Evolutionary conservation across 192 early-diverging fungal species (phyloP), one percentile per base, ranked within the genome.

Genomic region (Gigaspora rosea): DNA sequence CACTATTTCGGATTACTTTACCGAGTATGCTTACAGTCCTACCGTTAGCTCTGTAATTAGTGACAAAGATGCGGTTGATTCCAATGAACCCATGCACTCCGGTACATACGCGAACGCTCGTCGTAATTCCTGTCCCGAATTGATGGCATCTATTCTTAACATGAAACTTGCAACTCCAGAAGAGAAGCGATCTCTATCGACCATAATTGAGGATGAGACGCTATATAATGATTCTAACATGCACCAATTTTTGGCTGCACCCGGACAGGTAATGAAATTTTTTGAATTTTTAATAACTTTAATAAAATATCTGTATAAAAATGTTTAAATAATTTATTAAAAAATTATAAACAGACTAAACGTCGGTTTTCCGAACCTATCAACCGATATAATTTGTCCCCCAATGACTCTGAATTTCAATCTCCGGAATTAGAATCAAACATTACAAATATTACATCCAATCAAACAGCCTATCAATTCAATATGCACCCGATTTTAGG

Each of bases 101-200:
- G 36, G 54, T 11, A 13, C 58, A 8, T 50, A 36, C 8, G 36
- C 51, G 8, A 18, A 59, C 41, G 22, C 59, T 13, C 73, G 73
- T 33, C 73, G 73, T 35, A 75, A 75, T 75, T 75, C 73, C 8
- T 75, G 73, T n/a, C 73, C 73, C 15, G 73, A 75, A 18, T 75
- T 75, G 32, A 75, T 75, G 73, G 59, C 59, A 15, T 75, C 73
- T 1, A 48, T 75, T 48, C 15, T 75, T 9, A 63, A 63, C n/a
- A 49, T 63, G 59, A 75, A 75, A 18, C 47, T 75, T 27, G 59
- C 33, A 33, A 58, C 72, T n/a, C 10, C 57, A 15, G 58, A 63
- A 49, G 58, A 75, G 3, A 61, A 75, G 13, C 73, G 50, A 75
- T 49, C 57, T 1, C 48, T 75, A 27, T 63, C 73, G 6, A 75